Conservation (phyloP, 495 filamentous ascomycete species). For the Cetradonia linearis region DNA sequence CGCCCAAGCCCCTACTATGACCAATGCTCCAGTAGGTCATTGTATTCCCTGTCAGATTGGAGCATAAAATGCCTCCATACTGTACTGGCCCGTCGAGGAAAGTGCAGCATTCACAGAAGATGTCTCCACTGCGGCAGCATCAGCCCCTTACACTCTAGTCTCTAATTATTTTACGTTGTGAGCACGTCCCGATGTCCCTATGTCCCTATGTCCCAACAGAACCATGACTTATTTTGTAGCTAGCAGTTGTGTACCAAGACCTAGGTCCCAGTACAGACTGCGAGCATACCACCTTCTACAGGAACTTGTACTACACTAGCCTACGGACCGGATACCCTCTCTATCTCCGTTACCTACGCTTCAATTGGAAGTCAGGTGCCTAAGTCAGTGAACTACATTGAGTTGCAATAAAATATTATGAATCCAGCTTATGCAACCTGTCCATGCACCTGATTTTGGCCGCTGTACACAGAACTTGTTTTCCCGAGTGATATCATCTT, state of each 20-base stretch:
- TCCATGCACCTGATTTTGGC: background rate
- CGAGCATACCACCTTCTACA: background rate
- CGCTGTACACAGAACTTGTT: background rate
- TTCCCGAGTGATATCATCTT: background rate
- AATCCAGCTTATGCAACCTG: background rate
- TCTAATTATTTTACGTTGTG: background rate
- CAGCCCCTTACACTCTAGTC: background rate
- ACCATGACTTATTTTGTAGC: background rate
- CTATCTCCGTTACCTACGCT: background rate
- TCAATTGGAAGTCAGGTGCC: background rate
- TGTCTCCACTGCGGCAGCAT: background rate
- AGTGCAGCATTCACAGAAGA: background rate
- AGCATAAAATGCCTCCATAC: background rate
- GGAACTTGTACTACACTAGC: background rate
- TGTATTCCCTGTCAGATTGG: background rate
- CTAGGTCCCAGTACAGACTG: background rate
- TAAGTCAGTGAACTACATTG: background rate
- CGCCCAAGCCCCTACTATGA: background rate
- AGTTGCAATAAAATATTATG: background rate
- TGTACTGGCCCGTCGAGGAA: background rate
- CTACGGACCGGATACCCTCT: background rate
- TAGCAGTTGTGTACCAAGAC: background rate
- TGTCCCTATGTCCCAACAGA: background rate
- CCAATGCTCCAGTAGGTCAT: background rate
- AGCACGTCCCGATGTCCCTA: too few relatives aligned